Evolutionary conservation across 495 filamentous ascomycete genomes (phyloP).

Genomic region (Poronia punctata): DNA sequence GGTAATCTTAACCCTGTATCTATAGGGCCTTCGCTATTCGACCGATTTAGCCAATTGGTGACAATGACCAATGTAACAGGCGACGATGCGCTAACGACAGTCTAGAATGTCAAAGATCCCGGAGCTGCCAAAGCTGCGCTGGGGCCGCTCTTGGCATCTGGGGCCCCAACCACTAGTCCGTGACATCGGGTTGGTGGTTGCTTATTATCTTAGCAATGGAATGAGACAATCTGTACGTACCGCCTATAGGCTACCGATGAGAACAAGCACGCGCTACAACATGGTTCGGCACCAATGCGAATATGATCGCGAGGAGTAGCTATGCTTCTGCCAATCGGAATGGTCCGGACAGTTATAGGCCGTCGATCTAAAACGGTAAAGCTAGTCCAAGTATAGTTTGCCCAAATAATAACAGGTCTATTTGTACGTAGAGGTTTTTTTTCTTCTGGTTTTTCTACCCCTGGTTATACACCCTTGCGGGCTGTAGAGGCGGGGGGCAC

Average conservation of each 20-base stretch:
- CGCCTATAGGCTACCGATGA: not conserved
- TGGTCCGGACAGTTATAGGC: not conserved
- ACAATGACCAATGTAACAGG: no score
- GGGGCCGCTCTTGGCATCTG: not conserved
- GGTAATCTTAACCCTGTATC: conserved; percentile 9
- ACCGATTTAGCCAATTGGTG: conserved; percentile 25
- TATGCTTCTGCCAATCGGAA: conserved; percentile 1
- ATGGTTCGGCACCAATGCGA: not conserved
- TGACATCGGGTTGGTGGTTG: not conserved
- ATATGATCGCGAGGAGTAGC: not conserved
- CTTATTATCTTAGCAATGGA: conserved; percentile 9
- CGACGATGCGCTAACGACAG: no score
- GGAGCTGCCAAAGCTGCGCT: no score
- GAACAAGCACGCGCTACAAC: not conserved
- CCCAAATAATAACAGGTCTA: no score
- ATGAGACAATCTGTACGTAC: conserved; percentile 10
- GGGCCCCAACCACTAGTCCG: conserved; percentile 1
- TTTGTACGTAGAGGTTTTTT: not conserved
- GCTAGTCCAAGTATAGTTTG: not conserved
- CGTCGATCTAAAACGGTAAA: conserved; percentile 1
- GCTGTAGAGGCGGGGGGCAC: no score
- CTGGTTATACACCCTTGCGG: no score
- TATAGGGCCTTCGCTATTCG: conserved; percentile 9
- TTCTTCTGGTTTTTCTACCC: not conserved
- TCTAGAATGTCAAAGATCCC: no score